A percentile compares a stretch with the other conserved stretches of the same genome.
Conservation (phyloP, 805 yeast genomes). For the Hanseniaspora clermontiae region DNA sequence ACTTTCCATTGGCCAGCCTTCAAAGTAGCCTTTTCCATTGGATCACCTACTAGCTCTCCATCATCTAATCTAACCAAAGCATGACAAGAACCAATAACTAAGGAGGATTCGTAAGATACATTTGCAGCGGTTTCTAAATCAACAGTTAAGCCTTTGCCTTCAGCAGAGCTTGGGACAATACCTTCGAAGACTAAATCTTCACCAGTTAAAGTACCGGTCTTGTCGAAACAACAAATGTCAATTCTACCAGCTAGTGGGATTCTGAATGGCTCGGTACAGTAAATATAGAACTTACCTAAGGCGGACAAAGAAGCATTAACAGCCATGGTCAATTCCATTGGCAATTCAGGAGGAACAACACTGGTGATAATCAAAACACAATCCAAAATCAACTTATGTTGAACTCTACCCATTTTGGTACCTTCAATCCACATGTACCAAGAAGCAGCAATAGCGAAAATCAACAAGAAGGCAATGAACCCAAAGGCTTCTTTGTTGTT, state of each 20-base stretch:
- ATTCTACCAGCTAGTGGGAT: conserved; percentile 96
- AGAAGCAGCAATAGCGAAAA: conserved; percentile 88
- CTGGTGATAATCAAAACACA: conserved; percentile 93
- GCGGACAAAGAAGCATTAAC: conserved; percentile 86
- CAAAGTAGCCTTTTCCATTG: conserved; percentile 95
- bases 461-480: conserved; percentile 76
- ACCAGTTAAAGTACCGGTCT: conserved; percentile 95
- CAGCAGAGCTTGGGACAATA: conserved; percentile 58
- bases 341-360: conserved; percentile 97
- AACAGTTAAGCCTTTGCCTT: conserved; percentile 39
- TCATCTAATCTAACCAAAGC: conserved; percentile 89
- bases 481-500: conserved; percentile 90
- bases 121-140: conserved; percentile 35
- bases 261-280: conserved; percentile 97
- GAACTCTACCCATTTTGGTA: conserved; percentile 86
- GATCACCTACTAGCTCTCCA: conserved; percentile 97
- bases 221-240: conserved; percentile 96
- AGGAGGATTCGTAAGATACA: conserved; percentile 56
- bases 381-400: conserved; percentile 83
- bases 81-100: conserved; percentile 86
- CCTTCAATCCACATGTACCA: conserved; percentile 99
- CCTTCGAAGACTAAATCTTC: conserved; percentile 96
- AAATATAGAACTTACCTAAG: conserved; percentile 72
- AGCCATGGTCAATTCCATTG: conserved; percentile 98
- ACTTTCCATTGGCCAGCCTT: conserved; percentile 78